These are phyloP conservation scores for Copromyces sp. DNA, from an alignment of 495 filamentous ascomycete genomes.

Conservation along the genomic window DNA sequence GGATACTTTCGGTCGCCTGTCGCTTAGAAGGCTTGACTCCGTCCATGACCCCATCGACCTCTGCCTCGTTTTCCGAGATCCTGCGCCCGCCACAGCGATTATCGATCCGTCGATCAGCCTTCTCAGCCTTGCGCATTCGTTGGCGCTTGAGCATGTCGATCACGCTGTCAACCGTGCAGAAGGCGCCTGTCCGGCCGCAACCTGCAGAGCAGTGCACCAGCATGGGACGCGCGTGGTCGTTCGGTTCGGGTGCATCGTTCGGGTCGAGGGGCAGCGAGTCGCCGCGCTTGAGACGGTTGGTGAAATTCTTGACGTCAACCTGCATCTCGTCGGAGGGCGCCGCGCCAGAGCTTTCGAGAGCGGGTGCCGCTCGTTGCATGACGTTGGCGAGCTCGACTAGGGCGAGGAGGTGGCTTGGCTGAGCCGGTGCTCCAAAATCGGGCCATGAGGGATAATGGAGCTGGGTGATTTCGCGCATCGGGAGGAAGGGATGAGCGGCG, in stretches of 20 bases:
- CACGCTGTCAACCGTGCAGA: constrained; percentile 92
- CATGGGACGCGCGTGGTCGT: constrained; percentile 51
- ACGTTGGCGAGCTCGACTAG: constrained; percentile 78
- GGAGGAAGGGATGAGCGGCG: constrained; percentile 64
- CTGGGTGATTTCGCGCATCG: constrained; percentile 88
- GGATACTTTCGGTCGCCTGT: neutral
- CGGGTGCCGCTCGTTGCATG: constrained; percentile 37
- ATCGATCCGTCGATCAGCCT: constrained; percentile 22
- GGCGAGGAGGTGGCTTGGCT: constrained; percentile 73
- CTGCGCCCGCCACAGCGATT: constrained; percentile 24
- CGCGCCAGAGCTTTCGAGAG: constrained; percentile 31
- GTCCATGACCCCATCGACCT: neutral
- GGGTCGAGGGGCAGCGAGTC: constrained; percentile 19
- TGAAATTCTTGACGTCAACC: neutral
- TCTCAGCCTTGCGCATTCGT: constrained; percentile 27
- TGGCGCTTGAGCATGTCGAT: constrained; percentile 88
- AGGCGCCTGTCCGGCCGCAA: constrained; percentile 90
- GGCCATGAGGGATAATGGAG: constrained; percentile 93
- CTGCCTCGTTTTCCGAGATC: constrained; percentile 1
- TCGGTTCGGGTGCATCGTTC: constrained; percentile 44
- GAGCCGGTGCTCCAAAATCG: constrained; percentile 88
- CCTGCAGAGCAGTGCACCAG: constrained; percentile 94
- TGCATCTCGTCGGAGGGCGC: constrained; percentile 18
- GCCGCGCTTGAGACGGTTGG: neutral
- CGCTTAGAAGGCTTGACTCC: neutral